Conservation (phyloP, 1,284 basidiomycete species). For the Vanrija sp. region DNA sequence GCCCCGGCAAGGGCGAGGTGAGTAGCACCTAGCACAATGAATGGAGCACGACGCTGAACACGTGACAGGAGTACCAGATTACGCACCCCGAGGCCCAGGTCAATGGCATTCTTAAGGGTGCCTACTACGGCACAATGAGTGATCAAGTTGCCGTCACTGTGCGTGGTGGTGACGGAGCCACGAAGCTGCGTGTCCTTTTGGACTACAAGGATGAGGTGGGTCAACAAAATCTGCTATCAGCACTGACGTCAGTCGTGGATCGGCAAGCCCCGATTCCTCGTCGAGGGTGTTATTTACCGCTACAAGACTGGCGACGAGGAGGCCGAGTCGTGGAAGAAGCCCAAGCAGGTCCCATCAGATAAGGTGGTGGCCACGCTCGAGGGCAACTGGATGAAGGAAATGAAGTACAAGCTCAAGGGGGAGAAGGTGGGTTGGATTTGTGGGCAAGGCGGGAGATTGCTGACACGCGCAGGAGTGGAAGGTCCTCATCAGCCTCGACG, state of each 20-base stretch:
- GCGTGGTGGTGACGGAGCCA: constrained; percentile 59
- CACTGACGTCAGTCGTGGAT: constrained; percentile 71
- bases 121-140: constrained; percentile 69
- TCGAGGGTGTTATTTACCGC: constrained; percentile 87
- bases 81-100: constrained; percentile 86
- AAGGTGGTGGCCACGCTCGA: constrained; percentile 77
- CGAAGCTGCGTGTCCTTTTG: constrained; percentile 70
- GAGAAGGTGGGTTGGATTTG: constrained; percentile 49
- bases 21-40: constrained; percentile 10
- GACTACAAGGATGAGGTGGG: constrained; percentile 94
- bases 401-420: constrained; percentile 74
- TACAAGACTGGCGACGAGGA: constrained; percentile 57
- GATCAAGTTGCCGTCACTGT: constrained; percentile 75
- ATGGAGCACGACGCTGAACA: background rate
- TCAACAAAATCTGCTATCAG: background rate
- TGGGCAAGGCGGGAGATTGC: no score
- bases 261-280: constrained; percentile 75
- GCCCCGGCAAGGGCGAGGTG: constrained; percentile 70
- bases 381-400: constrained; percentile 78
- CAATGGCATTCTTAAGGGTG: constrained; percentile 76
- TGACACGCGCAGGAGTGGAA: constrained; percentile 55
- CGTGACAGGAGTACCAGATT: constrained; percentile 63
- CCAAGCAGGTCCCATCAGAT: constrained; percentile 82
- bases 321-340: constrained; percentile 64
- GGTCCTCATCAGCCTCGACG: constrained; percentile 71